Evolutionary conservation across 768 basidiomycete genomes (phyloP), one percentile per base, ranked within the genome.

Genomic region (Paxillus ammoniavirescens): DNA sequence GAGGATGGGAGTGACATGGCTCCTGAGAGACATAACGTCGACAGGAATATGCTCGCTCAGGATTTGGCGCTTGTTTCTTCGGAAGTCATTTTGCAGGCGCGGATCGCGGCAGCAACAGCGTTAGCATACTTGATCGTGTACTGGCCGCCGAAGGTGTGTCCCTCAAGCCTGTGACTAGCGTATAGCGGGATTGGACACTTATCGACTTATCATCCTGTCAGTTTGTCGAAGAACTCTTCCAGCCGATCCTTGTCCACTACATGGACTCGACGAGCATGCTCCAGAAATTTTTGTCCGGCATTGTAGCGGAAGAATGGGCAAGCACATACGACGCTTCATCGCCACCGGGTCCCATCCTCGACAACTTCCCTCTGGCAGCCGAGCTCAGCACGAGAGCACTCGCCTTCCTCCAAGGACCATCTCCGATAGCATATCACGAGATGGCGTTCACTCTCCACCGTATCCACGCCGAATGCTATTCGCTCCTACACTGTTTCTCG

Each of bases 251-350:
- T 8, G 58, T 79, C 5, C 86, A 91, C 65, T 93, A 97, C 60
- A 73, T 93, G 62, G 82, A 86, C 45, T 95, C 96, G 2, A 82
- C 87, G 6, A 94, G 92, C 64, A 95, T 95, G 81, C 79, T 98
- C 14, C 95, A 97, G 65, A 89, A 89, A 58, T 85, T 93, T 65
- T 71, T 98, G 41, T 75, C 87, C n/a, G 87, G 92, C 15, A 81
- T 91, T 46, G 79, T 98, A 53, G 74, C 93, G 0, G 92, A 96
- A 69, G 93, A 98, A 74, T 98, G 95, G 97, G 91, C 94, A 5
- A 73, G 73, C 8, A 77, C 80, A 42, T 78, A 82, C 57, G 79
- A 80, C 18, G 54, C 43, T 18, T 66, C 65, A 12, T 59, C 72
- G 0, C 54, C 72, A 7, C 54, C 72, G 12, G 54, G 63, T 1